Evolutionary conservation across 2,329 filamentous ascomycete genomes (phyloP).

Genomic region (Lasiodiplodia gonubiensis): DNA sequence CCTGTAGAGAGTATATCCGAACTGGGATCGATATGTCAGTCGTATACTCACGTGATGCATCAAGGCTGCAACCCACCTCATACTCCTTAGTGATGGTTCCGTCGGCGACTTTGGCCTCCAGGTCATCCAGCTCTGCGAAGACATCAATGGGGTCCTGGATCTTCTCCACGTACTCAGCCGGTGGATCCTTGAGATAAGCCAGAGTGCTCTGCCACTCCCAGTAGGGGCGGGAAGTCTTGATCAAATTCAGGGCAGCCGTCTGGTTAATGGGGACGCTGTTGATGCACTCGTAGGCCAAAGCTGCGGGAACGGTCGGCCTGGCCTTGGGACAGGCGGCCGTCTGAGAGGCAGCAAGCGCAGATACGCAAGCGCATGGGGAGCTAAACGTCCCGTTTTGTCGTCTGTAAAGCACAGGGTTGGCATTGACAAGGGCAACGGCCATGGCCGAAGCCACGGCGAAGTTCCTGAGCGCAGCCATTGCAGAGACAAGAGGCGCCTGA

Average conservation of each 20-base stretch:
- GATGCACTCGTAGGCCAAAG: conserved; percentile 53
- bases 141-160: conserved; percentile 54
- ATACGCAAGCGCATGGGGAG: conserved; percentile 30
- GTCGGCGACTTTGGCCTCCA: conserved; percentile 45
- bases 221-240: conserved; percentile 50
- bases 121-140: conserved; percentile 47
- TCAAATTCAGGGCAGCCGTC: conserved; percentile 46
- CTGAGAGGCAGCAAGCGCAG: conserved; percentile 22
- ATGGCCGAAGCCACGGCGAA: conserved; percentile 15
- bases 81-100: conserved; percentile 50
- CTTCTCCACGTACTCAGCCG: conserved; percentile 53
- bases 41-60: neutral
- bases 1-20: conserved; percentile 59
- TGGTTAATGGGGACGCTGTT: conserved; percentile 52
- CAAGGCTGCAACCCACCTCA: conserved; percentile 30
- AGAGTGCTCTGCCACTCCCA: conserved; percentile 55
- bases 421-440: neutral
- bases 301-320: conserved; percentile 47
- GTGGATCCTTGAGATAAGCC: conserved; percentile 51
- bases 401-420: conserved; percentile 9
- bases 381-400: conserved; percentile 13
- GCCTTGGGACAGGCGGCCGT: conserved; percentile 29
- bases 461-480: conserved; percentile 17
- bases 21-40: conserved; percentile 31
- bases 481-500: neutral